Conservation (phyloP, 257 asterid species). For the Capsicum chinense region DNA sequence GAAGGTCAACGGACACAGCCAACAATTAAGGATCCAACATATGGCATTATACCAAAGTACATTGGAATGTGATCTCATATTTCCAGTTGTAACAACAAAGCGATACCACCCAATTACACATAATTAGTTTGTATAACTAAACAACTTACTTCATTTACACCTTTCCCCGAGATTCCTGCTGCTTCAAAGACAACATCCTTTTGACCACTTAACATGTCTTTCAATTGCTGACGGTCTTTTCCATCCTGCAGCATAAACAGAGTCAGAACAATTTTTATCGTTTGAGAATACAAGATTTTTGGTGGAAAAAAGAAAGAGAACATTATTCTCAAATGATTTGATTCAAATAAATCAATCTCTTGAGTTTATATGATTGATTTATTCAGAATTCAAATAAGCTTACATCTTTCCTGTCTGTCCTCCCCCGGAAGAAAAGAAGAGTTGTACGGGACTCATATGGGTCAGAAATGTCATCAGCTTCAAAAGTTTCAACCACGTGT, state of each 20-base stretch:
- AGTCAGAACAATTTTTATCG: constrained; percentile 24
- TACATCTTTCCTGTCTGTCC: constrained; percentile 89
- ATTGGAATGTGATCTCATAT: not conserved
- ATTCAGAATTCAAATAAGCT: constrained; percentile 31
- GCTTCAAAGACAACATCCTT: constrained; percentile 71
- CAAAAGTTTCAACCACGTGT: constrained; percentile 74
- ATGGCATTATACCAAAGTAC: not conserved
- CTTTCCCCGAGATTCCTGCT: constrained; percentile 73
- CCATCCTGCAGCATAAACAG: constrained; percentile 72
- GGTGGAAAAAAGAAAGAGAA: not conserved
- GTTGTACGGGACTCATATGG: constrained; percentile 72
- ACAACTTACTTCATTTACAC: constrained; percentile 80
- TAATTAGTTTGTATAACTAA: not conserved
- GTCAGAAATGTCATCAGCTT: constrained; percentile 53
- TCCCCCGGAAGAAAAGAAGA: constrained; percentile 88
- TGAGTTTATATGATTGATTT: not conserved
- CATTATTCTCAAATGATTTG: not conserved
- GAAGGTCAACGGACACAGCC: not conserved
- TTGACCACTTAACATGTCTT: constrained; percentile 51
- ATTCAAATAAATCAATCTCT: constrained; percentile 3
- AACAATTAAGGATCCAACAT: not conserved
- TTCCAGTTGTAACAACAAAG: not conserved
- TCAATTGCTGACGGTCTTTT: constrained; percentile 65
- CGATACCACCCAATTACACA: not conserved
- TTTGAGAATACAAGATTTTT: not conserved